Percentiles rank a stretch among this genome's conserved stretches.
Conservation (phyloP, 1,139 yeast species). For the Candida sanyaensis region DNA sequence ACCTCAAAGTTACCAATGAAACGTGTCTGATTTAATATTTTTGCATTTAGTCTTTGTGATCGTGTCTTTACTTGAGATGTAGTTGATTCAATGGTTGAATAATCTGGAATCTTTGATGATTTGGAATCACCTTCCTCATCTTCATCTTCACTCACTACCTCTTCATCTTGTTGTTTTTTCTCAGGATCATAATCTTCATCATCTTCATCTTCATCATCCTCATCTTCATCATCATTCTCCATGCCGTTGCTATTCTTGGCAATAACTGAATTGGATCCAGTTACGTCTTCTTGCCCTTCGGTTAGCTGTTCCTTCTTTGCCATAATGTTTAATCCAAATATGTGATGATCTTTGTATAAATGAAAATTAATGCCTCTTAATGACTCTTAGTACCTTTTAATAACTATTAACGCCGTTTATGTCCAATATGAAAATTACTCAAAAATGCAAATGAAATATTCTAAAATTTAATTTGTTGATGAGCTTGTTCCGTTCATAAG, state of each 20-base stretch:
- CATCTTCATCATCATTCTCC: conserved; percentile 11
- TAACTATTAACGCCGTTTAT: too few relatives aligned
- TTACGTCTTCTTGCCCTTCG: too few relatives aligned
- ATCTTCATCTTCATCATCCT: conserved; percentile 15
- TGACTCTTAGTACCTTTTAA: too few relatives aligned
- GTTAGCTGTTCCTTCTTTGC: too few relatives aligned
- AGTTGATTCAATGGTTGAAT: conserved; percentile 33
- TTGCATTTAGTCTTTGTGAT: conserved; percentile 29
- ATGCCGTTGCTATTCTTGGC: neutral
- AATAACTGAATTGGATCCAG: too few relatives aligned
- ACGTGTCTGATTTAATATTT: conserved; percentile 9
- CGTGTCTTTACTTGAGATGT: conserved; percentile 41
- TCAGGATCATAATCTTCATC: conserved; percentile 18
- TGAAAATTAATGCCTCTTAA: too few relatives aligned
- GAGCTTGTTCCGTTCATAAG: too few relatives aligned
- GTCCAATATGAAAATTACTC: too few relatives aligned
- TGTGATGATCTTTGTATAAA: too few relatives aligned
- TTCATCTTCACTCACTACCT: conserved; percentile 19
- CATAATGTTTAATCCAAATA: too few relatives aligned
- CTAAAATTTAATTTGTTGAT: too few relatives aligned
- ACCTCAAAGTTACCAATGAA: conserved; percentile 20
- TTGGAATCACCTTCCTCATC: conserved; percentile 25
- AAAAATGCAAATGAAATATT: too few relatives aligned
- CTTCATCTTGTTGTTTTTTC: conserved; percentile 12
- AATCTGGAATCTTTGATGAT: conserved; percentile 33